These are phyloP conservation scores for Priceomyces fermenticarens DNA, from an alignment of 805 yeast species.

Conservation along the genomic window DNA sequence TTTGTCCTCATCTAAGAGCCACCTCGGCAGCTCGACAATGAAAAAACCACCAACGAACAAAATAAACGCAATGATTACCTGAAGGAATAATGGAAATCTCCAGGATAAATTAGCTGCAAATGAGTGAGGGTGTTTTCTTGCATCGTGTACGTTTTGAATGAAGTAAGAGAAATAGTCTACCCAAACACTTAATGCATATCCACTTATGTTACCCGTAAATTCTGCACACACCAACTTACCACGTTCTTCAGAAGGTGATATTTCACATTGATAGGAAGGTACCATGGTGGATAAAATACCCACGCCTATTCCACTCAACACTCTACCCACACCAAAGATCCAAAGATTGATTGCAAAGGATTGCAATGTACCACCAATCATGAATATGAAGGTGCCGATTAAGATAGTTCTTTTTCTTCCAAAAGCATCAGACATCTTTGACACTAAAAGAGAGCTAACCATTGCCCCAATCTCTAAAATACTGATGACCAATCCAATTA, in stretches of 20 bases:
- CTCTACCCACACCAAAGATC: constrained; percentile 68
- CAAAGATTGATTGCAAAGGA: constrained; percentile 53
- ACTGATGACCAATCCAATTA: constrained; percentile 84
- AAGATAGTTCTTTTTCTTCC: constrained; percentile 81
- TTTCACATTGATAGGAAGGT: constrained; percentile 85
- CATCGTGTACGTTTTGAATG: constrained; percentile 50
- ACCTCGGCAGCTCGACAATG: constrained; percentile 85
- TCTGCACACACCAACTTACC: constrained; percentile 85
- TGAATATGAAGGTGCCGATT: constrained; percentile 74
- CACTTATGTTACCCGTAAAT: constrained; percentile 81
- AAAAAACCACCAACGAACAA: constrained; percentile 71
- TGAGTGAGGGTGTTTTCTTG: constrained; percentile 30
- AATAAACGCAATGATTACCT: constrained; percentile 67
- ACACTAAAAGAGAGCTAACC: constrained; percentile 73
- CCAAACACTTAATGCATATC: constrained; percentile 84
- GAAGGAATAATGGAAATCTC: constrained; percentile 77
- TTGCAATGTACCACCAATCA: constrained; percentile 76
- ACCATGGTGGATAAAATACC: constrained; percentile 82
- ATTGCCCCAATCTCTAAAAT: constrained; percentile 87
- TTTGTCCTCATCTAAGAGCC: constrained; percentile 80
- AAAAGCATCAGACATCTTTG: constrained; percentile 69
- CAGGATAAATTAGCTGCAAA: constrained; percentile 52
- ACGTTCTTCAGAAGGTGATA: constrained; percentile 81
- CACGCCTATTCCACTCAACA: constrained; percentile 81
- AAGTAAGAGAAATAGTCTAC: constrained; percentile 74